Evolutionary conservation across 208 protist genomes (phyloP), one percentile per base, ranked within the genome.

Genomic region (Phytomonas serpens): DNA sequence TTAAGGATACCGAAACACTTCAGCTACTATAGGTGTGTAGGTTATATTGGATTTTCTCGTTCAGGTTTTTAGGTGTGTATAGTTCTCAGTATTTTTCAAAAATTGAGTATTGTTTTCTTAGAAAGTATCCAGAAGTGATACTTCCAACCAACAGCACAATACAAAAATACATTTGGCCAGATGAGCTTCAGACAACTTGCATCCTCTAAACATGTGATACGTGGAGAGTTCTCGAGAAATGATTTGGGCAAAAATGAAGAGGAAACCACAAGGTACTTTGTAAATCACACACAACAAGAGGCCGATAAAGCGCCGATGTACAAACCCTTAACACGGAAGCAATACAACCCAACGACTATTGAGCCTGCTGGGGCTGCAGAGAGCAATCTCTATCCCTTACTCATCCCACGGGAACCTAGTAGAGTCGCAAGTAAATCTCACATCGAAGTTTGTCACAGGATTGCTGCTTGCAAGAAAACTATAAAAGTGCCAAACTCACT

Each of bases 31-130:
- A 57, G 47, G 47, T 57, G 19, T 57, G 47, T 27, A 19, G 19
- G 34, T 36, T 36, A 34, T 71, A 64, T 62, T 71, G 34, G 36
- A 72, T 52, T 64, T 36, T 32, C 38, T 72, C 47, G 13, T 72
- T 65, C 65, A 51, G 4, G 38, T 64, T 72, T 57, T 57, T 57
- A 27, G 47, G 47, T 57, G 47, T 19, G 47, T 27, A 57, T 57
- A 57, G 7, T 27, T 27, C 47, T 57, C 23, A 27, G 16, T 57
- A 57, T 57, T 57, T 27, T 57, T 57, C 47, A 19, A 57, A 57
- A 27, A 27, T 57, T 57, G 10, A 27, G 19, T 6, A 57, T 57
- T 19, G 47, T 27, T 57, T 57, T 57, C 23, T 27, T 23, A 19
- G 7, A 57, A 57, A 57, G 47, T 23, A 57, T 9, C 47, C 19